phyloP scores from a whole-genome alignment of 371 early-diverging fungal species.

The Sporodiniella umbellata region DNA sequence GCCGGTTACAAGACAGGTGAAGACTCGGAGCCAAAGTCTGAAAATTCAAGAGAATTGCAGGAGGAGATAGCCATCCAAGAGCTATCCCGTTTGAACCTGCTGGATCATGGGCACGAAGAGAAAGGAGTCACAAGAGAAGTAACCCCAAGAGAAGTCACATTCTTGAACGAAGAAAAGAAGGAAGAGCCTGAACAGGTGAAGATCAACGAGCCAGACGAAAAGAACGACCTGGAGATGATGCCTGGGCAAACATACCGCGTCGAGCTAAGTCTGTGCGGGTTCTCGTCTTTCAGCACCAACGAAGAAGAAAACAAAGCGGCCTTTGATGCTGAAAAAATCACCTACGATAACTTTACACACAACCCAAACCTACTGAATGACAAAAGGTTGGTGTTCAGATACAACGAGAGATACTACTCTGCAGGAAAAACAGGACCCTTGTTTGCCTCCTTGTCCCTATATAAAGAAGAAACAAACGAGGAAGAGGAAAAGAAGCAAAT shows the following conservation, averaged over 20 bases:
- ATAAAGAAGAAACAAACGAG: slow-evolving; percentile 19
- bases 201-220: not conserved
- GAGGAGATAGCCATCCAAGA: slow-evolving; percentile 3
- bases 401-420: slow-evolving; percentile 54
- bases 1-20: slow-evolving; percentile 56
- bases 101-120: not conserved
- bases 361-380: slow-evolving; percentile 67
- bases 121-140: not conserved
- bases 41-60: not conserved
- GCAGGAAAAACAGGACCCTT: slow-evolving; percentile 45
- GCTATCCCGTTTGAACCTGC: not conserved
- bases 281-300: slow-evolving; percentile 33
- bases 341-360: slow-evolving; percentile 60
- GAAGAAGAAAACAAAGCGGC: slow-evolving; percentile 49
- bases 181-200: not conserved
- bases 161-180: not conserved
- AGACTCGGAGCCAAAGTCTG: not conserved
- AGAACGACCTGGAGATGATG: slow-evolving; percentile 14
- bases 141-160: not conserved
- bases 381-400: slow-evolving; percentile 62
- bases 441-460: slow-evolving; percentile 51
- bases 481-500: slow-evolving; percentile 3
- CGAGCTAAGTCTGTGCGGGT: slow-evolving; percentile 55
- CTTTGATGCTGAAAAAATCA: slow-evolving; percentile 57
- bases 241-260: slow-evolving; percentile 37